Evolutionary conservation across 768 basidiomycete genomes (phyloP).

Genomic region (Hysterangium stoloniferum): DNA sequence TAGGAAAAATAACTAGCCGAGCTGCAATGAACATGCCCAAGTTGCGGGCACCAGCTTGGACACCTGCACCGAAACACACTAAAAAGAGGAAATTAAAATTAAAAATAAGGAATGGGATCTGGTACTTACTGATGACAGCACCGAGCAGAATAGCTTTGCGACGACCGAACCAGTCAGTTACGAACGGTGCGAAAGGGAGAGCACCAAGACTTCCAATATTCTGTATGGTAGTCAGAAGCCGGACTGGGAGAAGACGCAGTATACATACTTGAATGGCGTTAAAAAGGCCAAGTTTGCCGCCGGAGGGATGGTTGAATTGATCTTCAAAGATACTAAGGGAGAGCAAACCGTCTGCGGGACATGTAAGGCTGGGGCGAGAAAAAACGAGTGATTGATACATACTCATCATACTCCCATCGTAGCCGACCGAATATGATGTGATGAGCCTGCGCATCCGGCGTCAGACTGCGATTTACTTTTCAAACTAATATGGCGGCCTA

Average conservation of each 20-base stretch:
- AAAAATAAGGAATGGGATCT: neutral
- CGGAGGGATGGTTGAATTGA: slow-evolving; percentile 23
- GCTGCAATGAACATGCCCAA: slow-evolving; percentile 10
- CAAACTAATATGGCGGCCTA: neutral
- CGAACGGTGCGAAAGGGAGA: slow-evolving; percentile 43
- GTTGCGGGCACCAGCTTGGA: slow-evolving; percentile 10
- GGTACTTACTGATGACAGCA: slow-evolving; percentile 25
- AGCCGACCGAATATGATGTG: slow-evolving; percentile 28
- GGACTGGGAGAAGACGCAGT: neutral
- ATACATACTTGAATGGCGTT: slow-evolving; percentile 23
- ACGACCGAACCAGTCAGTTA: slow-evolving; percentile 46
- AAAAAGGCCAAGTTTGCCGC: slow-evolving; percentile 23
- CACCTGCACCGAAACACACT: slow-evolving; percentile 7
- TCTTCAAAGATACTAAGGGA: slow-evolving; percentile 22
- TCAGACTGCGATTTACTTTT: neutral
- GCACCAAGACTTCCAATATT: slow-evolving; percentile 45
- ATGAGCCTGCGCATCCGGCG: slow-evolving; percentile 17
- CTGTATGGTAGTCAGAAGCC: neutral
- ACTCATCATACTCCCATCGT: slow-evolving; percentile 25
- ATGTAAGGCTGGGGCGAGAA: neutral
- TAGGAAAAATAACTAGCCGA: neutral
- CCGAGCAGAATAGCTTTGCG: slow-evolving; percentile 44
- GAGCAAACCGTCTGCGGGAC: slow-evolving; percentile 21
- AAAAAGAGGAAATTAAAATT: neutral
- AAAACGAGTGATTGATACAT: neutral